Conservation (phyloP, 768 basidiomycete genomes). For the Podaxis pistillaris region DNA sequence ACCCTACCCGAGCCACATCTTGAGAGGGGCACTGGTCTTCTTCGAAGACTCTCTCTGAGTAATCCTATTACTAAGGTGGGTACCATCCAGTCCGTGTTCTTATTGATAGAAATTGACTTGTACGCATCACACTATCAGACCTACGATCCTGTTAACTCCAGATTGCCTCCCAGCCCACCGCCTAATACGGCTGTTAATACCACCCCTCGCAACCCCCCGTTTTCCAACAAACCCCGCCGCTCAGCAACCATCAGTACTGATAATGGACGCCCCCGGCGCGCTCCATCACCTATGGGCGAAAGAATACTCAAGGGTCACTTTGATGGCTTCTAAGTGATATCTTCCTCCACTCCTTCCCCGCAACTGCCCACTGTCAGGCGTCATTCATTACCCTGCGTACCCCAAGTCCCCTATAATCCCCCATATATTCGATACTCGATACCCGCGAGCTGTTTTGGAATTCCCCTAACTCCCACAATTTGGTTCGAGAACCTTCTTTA, state of each 20-base stretch:
- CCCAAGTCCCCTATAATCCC: slow-evolving; percentile 13
- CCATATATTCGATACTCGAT: slow-evolving; percentile 31
- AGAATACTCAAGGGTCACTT: slow-evolving; percentile 90
- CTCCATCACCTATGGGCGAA: slow-evolving; percentile 89
- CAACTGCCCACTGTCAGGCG: neutral
- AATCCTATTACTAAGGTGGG: slow-evolving; percentile 57
- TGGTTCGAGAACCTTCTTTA: neutral
- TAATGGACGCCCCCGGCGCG: slow-evolving; percentile 50
- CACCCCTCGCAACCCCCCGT: slow-evolving; percentile 26
- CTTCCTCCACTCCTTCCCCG: slow-evolving; percentile 8
- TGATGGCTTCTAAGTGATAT: slow-evolving; percentile 68
- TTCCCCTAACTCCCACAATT: neutral
- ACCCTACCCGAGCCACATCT: slow-evolving; percentile 46
- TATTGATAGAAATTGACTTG: slow-evolving; percentile 15
- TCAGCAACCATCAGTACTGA: slow-evolving; percentile 58
- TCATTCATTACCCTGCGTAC: slow-evolving; percentile 16
- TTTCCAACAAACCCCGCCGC: slow-evolving; percentile 43
- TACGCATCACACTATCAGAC: slow-evolving; percentile 21
- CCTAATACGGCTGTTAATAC: slow-evolving; percentile 52
- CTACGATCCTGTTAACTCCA: slow-evolving; percentile 25
- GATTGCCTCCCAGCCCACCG: slow-evolving; percentile 43
- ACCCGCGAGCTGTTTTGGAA: slow-evolving; percentile 33
- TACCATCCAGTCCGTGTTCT: slow-evolving; percentile 19
- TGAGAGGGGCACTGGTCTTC: slow-evolving; percentile 68
- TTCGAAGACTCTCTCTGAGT: slow-evolving; percentile 75